These are phyloP conservation scores for Wickerhamiella vanderwaltii DNA, from an alignment of 805 yeast genomes.

Conservation along the genomic window DNA sequence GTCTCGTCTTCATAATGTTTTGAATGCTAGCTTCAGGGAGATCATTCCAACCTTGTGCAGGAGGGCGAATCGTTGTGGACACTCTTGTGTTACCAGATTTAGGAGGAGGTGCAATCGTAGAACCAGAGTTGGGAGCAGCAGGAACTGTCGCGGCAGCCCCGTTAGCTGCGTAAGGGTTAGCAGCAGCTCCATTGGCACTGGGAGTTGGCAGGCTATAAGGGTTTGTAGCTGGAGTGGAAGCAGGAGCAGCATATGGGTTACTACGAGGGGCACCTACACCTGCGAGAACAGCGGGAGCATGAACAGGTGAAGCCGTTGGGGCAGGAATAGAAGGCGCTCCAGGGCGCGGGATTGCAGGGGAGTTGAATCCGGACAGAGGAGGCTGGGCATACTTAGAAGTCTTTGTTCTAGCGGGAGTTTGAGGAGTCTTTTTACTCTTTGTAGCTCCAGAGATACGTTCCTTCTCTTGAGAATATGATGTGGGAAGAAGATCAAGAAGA, in stretches of 20 bases:
- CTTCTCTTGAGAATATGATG: conserved; percentile 51
- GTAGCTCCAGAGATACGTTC: conserved; percentile 63
- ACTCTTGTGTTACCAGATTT: neutral
- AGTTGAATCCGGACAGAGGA: neutral
- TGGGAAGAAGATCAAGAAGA: conserved; percentile 60
- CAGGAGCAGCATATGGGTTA: neutral
- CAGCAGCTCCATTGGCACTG: neutral
- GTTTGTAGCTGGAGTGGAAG: conserved; percentile 15
- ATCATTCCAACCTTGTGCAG: conserved; percentile 22
- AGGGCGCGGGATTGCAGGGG: neutral
- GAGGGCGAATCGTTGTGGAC: conserved; percentile 10
- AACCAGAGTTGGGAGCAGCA: conserved; percentile 18
- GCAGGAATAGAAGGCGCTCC: neutral
- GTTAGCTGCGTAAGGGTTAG: conserved; percentile 1
- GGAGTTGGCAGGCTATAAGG: conserved; percentile 13
- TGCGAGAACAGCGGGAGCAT: neutral
- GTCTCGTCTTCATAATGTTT: conserved; percentile 9
- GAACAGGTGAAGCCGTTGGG: neutral
- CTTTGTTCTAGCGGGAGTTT: conserved; percentile 1
- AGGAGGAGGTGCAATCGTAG: conserved; percentile 21
- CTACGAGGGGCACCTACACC: conserved; percentile 1
- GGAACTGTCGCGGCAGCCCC: conserved; percentile 8
- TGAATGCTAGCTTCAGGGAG: conserved; percentile 18
- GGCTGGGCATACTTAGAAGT: conserved; percentile 2
- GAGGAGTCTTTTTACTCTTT: conserved; percentile 2